These are phyloP conservation scores for Ambrosiella cleistominuta DNA, from an alignment of 2,329 filamentous ascomycete genomes.

Conservation along the genomic window DNA sequence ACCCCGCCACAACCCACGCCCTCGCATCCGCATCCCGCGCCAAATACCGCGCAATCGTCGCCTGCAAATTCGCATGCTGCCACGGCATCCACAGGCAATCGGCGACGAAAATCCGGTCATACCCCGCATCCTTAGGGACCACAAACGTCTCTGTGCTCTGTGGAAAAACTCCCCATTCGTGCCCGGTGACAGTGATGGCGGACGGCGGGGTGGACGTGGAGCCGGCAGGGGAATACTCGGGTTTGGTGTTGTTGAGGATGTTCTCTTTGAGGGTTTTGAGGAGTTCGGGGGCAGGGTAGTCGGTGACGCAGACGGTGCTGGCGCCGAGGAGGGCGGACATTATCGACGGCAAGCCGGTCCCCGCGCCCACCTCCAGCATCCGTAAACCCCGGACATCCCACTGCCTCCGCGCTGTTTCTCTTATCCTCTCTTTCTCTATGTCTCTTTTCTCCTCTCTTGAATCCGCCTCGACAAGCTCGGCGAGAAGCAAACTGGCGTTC, in stretches of 20 bases:
- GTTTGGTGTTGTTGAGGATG: constrained; percentile 29
- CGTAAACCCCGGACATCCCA: constrained; percentile 33
- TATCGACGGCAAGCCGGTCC: constrained; percentile 37
- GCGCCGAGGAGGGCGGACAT: constrained; percentile 32
- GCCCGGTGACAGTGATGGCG: constrained; percentile 34
- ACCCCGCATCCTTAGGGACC: constrained; percentile 21
- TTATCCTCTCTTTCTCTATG: neutral
- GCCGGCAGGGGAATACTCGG: constrained; percentile 8
- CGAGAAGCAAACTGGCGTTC: constrained; percentile 44
- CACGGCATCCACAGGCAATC: constrained; percentile 63
- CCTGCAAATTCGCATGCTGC: constrained; percentile 49
- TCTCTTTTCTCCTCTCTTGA: constrained; percentile 18
- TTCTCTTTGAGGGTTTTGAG: constrained; percentile 42
- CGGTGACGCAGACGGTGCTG: constrained; percentile 38
- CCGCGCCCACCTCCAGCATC: constrained; percentile 50
- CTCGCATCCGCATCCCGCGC: constrained; percentile 25
- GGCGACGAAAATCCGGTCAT: constrained; percentile 48
- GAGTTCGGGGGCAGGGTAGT: constrained; percentile 47
- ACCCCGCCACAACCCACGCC: constrained; percentile 50
- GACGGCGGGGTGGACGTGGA: constrained; percentile 10
- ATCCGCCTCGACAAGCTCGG: constrained; percentile 36
- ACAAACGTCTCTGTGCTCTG: constrained; percentile 10
- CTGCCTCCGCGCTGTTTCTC: constrained; percentile 6
- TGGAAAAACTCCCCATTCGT: constrained; percentile 43
- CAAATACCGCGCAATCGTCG: constrained; percentile 47